Percentiles rank a stretch among this genome's conserved stretches.
phyloP scores from a whole-genome alignment of 768 basidiomycete genomes.

The Lyophyllum semitale region DNA sequence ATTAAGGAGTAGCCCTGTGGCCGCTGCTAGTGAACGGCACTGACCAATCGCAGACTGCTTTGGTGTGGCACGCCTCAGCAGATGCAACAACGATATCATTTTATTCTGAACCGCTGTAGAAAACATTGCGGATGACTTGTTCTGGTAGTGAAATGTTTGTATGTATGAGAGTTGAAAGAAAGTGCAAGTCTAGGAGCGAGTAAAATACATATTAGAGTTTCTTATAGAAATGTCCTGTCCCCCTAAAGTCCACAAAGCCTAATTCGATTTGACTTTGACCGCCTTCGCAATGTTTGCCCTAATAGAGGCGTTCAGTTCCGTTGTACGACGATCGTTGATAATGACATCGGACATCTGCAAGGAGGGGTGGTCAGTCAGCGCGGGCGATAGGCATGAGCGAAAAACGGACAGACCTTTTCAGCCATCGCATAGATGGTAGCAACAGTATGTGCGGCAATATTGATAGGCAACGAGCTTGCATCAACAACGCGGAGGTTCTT shows the following conservation, averaged over 20 bases:
- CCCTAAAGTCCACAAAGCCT: no score
- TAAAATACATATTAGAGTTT: neutral
- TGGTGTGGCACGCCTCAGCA: no score
- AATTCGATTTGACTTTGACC: no score
- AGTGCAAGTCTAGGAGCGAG: no score
- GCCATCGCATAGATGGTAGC: slow-evolving; percentile 12
- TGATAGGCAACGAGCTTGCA: slow-evolving; percentile 17
- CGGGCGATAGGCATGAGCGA: neutral
- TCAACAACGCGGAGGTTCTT: slow-evolving; percentile 35
- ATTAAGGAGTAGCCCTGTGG: no score
- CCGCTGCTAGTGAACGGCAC: no score
- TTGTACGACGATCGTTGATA: slow-evolving; percentile 6
- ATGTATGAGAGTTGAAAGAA: no score
- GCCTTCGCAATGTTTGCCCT: neutral
- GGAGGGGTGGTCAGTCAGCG: neutral
- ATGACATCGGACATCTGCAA: slow-evolving; percentile 5
- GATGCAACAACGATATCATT: no score
- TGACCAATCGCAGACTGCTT: no score
- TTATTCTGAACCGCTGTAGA: no score
- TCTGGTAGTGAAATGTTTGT: no score
- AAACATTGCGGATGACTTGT: no score
- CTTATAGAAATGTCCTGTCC: neutral
- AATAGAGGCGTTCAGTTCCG: neutral
- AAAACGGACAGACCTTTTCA: slow-evolving; percentile 3
- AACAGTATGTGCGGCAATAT: slow-evolving; percentile 7